Base-by-base conservation (phyloP, 176 grass and related monocot species). In the Saccharum officinarum region DNA sequence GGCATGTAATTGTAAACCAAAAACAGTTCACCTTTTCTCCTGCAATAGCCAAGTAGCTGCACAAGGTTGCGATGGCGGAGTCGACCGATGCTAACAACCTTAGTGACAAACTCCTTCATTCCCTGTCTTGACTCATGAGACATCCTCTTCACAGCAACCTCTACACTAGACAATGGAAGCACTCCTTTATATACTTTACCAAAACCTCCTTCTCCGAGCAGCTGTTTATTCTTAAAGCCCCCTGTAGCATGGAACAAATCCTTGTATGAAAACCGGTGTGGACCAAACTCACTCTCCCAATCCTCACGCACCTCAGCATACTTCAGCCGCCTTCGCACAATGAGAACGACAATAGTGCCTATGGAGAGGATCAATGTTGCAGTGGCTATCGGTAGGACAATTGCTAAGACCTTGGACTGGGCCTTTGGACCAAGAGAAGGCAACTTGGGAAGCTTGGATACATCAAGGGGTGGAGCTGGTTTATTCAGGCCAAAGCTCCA, bases 121-220 rank as follows among this genome's bases (percentile, higher is more conserved):
- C 89, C 89, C 28, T 90, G 89, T 52, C 39, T 74, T 25, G 89
- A 90, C 17, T 83, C 88, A 61, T 83, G 84, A 15, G 88, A 87
- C 42, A 86, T 76, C 37, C 45, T 86, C 36, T 90, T 86, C 25
- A 90, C 74, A 0, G 84, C 79, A 34, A 90, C 66, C 55, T 90
- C 73, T 7, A 36, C 23, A 15, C 83, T 73, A 22, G 88, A 83
- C 16, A 31, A 30, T 1, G 0, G 14, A 34, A 90, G 60, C 0
- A 86, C 74, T 20, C 84, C 80, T 67, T 49, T 86, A 39, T 83
- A 90, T 62, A 91, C 89, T 57, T 42, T 79, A 0, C 84, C 84
- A 20, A 90, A 90, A 1, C 89, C 89, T 59, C 80, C 84, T 41
- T 64, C 37, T 67, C 80, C 89, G 16, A 91, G 39, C 16, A 87